Percentiles rank a stretch among this genome's conserved stretches.
Evolutionary conservation across 164 flowering plant species (phyloP).

Genomic region (Warburgia ugandensis): DNA sequence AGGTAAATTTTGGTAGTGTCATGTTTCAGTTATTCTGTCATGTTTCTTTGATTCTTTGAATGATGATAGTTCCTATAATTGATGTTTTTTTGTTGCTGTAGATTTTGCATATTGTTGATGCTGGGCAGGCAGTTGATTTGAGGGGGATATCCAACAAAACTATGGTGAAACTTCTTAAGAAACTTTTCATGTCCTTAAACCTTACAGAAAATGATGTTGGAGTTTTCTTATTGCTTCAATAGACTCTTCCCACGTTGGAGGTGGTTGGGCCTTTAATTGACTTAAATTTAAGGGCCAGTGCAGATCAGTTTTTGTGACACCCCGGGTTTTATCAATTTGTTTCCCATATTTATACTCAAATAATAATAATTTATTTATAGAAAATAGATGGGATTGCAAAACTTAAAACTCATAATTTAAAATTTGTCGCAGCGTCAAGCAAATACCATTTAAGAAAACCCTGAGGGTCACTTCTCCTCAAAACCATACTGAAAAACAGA

Average conservation of each 20-base stretch:
- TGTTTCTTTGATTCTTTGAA: not conserved
- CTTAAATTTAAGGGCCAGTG: conserved; percentile 19
- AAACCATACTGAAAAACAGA: too few relatives aligned
- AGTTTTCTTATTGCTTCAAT: conserved; percentile 49
- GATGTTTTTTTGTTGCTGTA: conserved; percentile 18
- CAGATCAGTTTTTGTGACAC: too few relatives aligned
- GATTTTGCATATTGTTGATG: conserved; percentile 88
- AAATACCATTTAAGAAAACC: too few relatives aligned
- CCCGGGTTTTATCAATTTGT: too few relatives aligned
- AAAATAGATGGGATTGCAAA: too few relatives aligned
- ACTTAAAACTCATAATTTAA: too few relatives aligned
- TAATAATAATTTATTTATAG: too few relatives aligned
- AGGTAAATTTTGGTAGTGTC: conserved; percentile 49
- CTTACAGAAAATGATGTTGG: conserved; percentile 53
- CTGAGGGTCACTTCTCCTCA: too few relatives aligned
- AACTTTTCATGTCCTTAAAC: conserved; percentile 50
- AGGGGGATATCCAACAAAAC: conserved; percentile 58
- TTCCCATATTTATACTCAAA: too few relatives aligned
- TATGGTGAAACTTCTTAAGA: conserved; percentile 52
- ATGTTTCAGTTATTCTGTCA: too few relatives aligned
- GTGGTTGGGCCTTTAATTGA: conserved; percentile 51
- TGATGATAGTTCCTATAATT: not conserved
- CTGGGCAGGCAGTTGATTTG: conserved; percentile 93
- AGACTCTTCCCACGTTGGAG: conserved; percentile 50
- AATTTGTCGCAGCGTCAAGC: too few relatives aligned